These are phyloP conservation scores for Suhomyces bokatorum DNA, from an alignment of 1,139 yeast genomes.

Conservation along the genomic window DNA sequence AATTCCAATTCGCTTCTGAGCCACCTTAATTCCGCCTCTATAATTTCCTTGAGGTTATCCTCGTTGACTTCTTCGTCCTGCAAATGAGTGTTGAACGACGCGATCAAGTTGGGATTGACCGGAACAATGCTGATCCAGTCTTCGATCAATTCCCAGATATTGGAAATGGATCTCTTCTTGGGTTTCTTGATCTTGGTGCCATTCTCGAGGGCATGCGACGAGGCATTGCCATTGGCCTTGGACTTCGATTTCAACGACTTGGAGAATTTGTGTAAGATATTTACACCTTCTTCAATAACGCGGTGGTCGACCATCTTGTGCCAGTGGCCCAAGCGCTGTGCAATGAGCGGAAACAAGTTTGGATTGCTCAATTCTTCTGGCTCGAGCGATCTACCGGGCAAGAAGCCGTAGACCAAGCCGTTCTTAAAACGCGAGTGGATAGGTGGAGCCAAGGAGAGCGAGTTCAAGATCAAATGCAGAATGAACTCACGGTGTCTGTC, in stretches of 20 bases:
- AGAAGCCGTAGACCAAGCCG: constrained; percentile 72
- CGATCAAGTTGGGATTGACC: constrained; percentile 41
- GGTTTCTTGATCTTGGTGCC: constrained; percentile 16
- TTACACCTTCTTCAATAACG: constrained; percentile 54
- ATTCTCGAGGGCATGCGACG: constrained; percentile 1
- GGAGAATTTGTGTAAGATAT: constrained; percentile 40
- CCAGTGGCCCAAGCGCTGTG: constrained; percentile 73
- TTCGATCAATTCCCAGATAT: constrained; percentile 60
- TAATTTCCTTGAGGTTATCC: constrained; percentile 38
- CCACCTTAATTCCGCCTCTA: constrained; percentile 58
- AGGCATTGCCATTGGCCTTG: constrained; percentile 8
- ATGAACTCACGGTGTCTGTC: constrained; percentile 77
- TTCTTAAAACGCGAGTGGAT: constrained; percentile 69
- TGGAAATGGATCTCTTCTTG: constrained; percentile 39
- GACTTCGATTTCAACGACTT: constrained; percentile 22
- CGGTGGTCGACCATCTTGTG: constrained; percentile 50
- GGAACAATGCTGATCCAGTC: constrained; percentile 69
- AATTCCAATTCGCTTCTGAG: constrained; percentile 38
- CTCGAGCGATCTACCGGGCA: constrained; percentile 65
- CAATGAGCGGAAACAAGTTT: constrained; percentile 55
- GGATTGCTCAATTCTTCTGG: constrained; percentile 54
- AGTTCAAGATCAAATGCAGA: constrained; percentile 63
- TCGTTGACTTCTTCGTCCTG: constrained; percentile 20
- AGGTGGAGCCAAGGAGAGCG: constrained; percentile 66
- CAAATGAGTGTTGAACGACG: constrained; percentile 40